A percentile compares a stretch with the other conserved stretches of the same genome.
These are phyloP conservation scores for Phaeophleospora eucalypticola DNA, from an alignment of 2,329 filamentous ascomycete species.

Conservation along the genomic window DNA sequence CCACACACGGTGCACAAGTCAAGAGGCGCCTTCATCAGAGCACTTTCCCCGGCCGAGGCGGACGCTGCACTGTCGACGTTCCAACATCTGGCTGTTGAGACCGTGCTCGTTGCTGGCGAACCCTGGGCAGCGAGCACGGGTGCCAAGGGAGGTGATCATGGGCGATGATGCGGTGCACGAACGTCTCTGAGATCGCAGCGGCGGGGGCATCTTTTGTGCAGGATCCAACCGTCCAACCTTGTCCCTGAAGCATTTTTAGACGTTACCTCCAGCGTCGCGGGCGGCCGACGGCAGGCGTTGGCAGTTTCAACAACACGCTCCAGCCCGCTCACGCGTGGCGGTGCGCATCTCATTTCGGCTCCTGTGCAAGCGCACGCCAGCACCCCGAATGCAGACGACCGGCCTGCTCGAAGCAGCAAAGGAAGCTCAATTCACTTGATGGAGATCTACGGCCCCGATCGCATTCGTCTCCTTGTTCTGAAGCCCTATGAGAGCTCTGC, in stretches of 20 bases:
- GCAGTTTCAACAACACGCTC: not conserved
- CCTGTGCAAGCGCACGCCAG: constrained; percentile 3
- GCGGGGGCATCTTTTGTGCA: not conserved
- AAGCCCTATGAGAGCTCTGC: not conserved
- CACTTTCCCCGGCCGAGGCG: too few relatives aligned
- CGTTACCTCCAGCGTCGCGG: not conserved
- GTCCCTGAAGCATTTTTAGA: constrained; percentile 5
- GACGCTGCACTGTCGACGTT: too few relatives aligned
- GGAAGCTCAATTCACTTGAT: constrained; percentile 1
- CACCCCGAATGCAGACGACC: not conserved
- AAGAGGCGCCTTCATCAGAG: too few relatives aligned
- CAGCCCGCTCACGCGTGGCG: not conserved
- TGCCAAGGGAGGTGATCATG: not conserved
- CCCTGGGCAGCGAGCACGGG: not conserved
- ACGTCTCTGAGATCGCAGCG: not conserved
- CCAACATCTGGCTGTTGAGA: too few relatives aligned
- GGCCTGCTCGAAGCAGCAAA: constrained; percentile 1
- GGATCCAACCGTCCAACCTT: constrained; percentile 1
- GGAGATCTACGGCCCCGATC: not conserved
- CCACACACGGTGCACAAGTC: too few relatives aligned
- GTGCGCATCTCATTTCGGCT: constrained; percentile 10
- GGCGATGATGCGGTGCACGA: not conserved
- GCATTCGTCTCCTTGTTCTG: not conserved
- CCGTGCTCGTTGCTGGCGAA: not conserved
- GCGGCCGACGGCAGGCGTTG: not conserved